These are phyloP conservation scores for Chloromonas sp. DNA, from an alignment of 163 green algal genomes.

Conservation along the genomic window DNA sequence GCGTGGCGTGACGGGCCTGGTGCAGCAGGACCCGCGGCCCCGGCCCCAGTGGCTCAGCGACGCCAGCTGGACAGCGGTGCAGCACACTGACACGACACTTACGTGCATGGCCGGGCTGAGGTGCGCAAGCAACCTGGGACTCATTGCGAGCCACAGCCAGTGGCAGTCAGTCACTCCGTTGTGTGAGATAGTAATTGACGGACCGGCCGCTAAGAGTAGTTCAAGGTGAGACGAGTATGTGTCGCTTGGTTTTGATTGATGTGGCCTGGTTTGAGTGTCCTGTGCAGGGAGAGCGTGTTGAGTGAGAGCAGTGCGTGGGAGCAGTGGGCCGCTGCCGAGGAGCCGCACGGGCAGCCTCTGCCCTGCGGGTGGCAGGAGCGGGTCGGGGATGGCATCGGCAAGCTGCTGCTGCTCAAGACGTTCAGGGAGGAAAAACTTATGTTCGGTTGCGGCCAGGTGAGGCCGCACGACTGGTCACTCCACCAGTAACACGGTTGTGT, in stretches of 20 bases:
- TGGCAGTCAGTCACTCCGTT: no score
- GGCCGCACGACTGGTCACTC: no score
- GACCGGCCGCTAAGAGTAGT: no score
- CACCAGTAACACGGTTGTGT: no score
- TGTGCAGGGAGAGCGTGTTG: neutral
- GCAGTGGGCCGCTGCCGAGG: conserved; percentile 30
- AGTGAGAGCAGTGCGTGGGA: conserved; percentile 26
- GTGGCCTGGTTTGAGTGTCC: no score
- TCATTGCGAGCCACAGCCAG: no score
- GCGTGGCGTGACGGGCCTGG: conserved; percentile 34
- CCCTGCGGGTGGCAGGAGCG: conserved; percentile 32
- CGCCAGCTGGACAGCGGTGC: neutral
- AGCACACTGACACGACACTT: neutral
- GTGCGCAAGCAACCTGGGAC: no score
- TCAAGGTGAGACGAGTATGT: no score
- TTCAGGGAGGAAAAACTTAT: conserved; percentile 66
- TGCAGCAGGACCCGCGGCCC: neutral
- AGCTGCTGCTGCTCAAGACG: conserved; percentile 58
- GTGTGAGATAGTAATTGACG: no score
- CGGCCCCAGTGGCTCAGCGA: conserved; percentile 10
- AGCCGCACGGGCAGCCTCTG: conserved; percentile 38
- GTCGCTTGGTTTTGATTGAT: no score
- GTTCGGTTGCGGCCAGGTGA: conserved; percentile 23
- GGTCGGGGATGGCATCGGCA: conserved; percentile 33
- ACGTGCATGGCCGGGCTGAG: neutral